phyloP scores from a whole-genome alignment of 1,284 basidiomycete species.

The Anthracocystis setariae region DNA sequence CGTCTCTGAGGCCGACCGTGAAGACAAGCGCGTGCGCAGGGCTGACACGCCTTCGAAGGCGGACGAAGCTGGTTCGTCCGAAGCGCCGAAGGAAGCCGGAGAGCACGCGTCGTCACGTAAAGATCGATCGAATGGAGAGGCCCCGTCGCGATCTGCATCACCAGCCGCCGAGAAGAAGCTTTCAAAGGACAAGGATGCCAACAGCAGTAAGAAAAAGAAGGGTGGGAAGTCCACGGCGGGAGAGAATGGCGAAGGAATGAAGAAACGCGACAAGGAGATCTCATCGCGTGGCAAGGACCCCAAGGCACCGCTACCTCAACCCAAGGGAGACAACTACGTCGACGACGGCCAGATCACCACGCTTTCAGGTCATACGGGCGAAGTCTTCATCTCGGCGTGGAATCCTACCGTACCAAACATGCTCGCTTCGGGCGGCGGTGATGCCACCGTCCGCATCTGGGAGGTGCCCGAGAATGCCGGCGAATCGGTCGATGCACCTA shows the following conservation, averaged over 20 bases:
- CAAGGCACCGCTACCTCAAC: slow-evolving; percentile 43
- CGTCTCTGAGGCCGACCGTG: slow-evolving; percentile 35
- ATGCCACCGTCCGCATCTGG: slow-evolving; percentile 68
- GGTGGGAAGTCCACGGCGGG: slow-evolving; percentile 39
- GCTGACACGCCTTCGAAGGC: slow-evolving; percentile 19
- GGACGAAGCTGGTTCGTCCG: slow-evolving; percentile 17
- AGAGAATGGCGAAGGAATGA: slow-evolving; percentile 40
- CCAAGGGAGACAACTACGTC: slow-evolving; percentile 40
- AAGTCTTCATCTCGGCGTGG: slow-evolving; percentile 67
- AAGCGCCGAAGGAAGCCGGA: slow-evolving; percentile 8
- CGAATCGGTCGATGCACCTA: slow-evolving; percentile 45
- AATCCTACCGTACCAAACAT: slow-evolving; percentile 66
- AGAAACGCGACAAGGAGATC: slow-evolving; percentile 43
- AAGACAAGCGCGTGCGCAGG: slow-evolving; percentile 46
- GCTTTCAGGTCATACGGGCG: slow-evolving; percentile 61
- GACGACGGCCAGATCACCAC: slow-evolving; percentile 47
- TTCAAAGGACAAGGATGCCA: slow-evolving; percentile 26
- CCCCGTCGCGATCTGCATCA: slow-evolving; percentile 30
- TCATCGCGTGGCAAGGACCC: slow-evolving; percentile 30
- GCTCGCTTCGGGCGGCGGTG: slow-evolving; percentile 65
- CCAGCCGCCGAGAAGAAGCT: slow-evolving; percentile 31
- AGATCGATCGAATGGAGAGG: slow-evolving; percentile 27
- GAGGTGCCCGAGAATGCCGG: slow-evolving; percentile 54
- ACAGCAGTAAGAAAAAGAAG: slow-evolving; percentile 54
- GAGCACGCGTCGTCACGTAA: slow-evolving; percentile 21